A percentile compares a stretch with the other conserved stretches of the same genome.
Evolutionary conservation across 208 protist species (phyloP).

Genomic region (Crithidia brevicula): DNA sequence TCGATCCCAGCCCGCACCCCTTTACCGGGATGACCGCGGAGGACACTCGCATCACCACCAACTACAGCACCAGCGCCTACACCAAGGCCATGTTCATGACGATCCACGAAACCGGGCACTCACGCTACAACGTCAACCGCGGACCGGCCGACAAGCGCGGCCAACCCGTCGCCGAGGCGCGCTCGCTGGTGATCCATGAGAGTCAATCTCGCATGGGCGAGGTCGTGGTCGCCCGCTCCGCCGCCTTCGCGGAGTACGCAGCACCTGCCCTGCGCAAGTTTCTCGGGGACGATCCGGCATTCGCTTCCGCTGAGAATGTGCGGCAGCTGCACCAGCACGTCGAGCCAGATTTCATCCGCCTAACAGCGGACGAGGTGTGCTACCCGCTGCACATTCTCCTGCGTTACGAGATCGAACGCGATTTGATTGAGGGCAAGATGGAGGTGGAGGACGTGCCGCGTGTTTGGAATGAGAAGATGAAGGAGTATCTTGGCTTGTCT

Average conservation of each 20-base stretch:
- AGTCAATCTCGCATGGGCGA: conserved; percentile 82
- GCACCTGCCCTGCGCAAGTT: conserved; percentile 41
- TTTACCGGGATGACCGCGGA: conserved; percentile 64
- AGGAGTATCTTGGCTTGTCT: conserved; percentile 75
- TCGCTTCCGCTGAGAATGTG: conserved; percentile 49
- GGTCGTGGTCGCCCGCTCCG: conserved; percentile 58
- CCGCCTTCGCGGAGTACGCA: conserved; percentile 60
- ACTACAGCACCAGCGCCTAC: conserved; percentile 53
- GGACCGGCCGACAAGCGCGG: conserved; percentile 41
- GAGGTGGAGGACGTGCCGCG: conserved; percentile 68
- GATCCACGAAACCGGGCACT: conserved; percentile 16
- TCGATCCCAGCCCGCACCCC: conserved; percentile 75
- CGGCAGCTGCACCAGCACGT: conserved; percentile 47
- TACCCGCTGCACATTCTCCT: conserved; percentile 89
- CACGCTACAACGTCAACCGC: conserved; percentile 60
- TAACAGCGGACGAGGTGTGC: conserved; percentile 84
- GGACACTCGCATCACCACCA: conserved; percentile 83
- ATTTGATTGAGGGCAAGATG: conserved; percentile 71
- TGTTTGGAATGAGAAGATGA: conserved; percentile 84
- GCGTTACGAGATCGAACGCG: conserved; percentile 83
- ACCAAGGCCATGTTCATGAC: conserved; percentile 40
- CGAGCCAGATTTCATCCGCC: conserved; percentile 68
- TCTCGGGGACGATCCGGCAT: conserved; percentile 49
- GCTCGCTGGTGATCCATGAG: conserved; percentile 81
- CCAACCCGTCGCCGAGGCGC: conserved; percentile 51